Base-by-base conservation (phyloP, 2,329 filamentous ascomycete species). In the Basipetospora chlamydospora region DNA sequence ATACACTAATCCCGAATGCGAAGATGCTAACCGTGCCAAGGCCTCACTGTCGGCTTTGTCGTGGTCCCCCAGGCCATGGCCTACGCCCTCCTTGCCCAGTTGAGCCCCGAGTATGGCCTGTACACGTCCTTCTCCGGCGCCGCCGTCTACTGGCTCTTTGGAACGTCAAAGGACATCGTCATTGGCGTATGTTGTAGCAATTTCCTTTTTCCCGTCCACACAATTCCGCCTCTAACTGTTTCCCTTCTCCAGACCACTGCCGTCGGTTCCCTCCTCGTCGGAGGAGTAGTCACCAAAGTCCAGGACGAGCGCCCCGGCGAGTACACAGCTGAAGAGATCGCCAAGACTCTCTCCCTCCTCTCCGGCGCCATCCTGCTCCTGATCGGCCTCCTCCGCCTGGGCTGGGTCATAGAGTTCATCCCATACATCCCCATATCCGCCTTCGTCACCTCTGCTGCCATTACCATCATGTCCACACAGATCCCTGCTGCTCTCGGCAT, bases 81-180 rank as follows among this genome's bases (percentile, higher is more conserved):
- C 1, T 88, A 88, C 51, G 80, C 82, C 10, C 59, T 76, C 23
- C 63, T 88, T 16, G 82, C 82, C 17, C 62, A 74, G 28, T 60
- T 88, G 12, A 64, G 67, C 0, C 67, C 75, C 3, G 68, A 85
- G 46, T 87, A 72, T 47, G 82, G 82, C 25, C 61, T 88, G 0
- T 88, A 88, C 56, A 83, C 82, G 0, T 86, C 81, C 0, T 88
- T 88, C 49, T 80, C 85, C 54, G 82, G 82, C 34, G 80, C 83
- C 22, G 58, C 84, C 36, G 64, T 85, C 36, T 88, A 88, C 58
- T 87, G 81, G 80, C 70, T 84, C 39, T 87, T 87, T 50, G 82
- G 80, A 25, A 87, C 81, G 0, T 87, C 82, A 6, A 87, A 86
- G 49, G 82, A 88, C 52, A 86, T 88, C 51, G 84, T 81, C 8